These are phyloP conservation scores for Carex scoparia DNA, from an alignment of 176 grass and related monocot genomes.

Conservation along the genomic window DNA sequence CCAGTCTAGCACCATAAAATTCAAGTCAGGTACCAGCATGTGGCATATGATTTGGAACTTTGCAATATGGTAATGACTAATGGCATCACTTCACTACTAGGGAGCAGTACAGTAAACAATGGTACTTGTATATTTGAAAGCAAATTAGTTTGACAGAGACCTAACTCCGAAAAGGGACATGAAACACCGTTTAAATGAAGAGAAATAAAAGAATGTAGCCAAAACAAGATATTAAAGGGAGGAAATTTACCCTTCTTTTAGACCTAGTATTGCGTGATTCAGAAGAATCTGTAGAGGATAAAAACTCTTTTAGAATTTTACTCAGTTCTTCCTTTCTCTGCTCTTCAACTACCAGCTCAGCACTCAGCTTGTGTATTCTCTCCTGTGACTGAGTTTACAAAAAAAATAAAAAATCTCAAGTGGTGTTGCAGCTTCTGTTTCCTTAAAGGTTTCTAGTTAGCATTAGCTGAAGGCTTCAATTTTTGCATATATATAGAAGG, in stretches of 20 bases:
- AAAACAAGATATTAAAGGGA: conserved; percentile 9
- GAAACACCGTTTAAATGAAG: not conserved
- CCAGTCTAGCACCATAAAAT: not conserved
- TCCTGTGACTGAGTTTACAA: conserved; percentile 66
- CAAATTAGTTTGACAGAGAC: not conserved
- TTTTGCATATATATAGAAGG: not conserved
- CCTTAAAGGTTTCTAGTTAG: not conserved
- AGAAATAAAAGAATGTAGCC: not conserved
- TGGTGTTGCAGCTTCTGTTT: not conserved
- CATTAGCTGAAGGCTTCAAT: not conserved
- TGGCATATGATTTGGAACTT: not conserved
- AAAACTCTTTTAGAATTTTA: conserved; percentile 77
- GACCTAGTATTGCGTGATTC: conserved; percentile 34
- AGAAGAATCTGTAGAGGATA: conserved; percentile 44
- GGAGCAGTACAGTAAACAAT: not conserved
- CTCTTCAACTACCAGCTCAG: conserved; percentile 88
- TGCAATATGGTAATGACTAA: conserved; percentile 5
- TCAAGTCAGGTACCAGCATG: not conserved
- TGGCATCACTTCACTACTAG: not conserved
- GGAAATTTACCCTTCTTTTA: conserved; percentile 58
- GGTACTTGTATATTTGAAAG: not conserved
- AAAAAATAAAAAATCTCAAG: conserved; percentile 19
- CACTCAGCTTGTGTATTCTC: conserved; percentile 55
- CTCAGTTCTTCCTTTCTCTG: conserved; percentile 65
- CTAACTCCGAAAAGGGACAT: not conserved